phyloP scores from a whole-genome alignment of 352 stramenopile species.

The Phytophthora pini region DNA sequence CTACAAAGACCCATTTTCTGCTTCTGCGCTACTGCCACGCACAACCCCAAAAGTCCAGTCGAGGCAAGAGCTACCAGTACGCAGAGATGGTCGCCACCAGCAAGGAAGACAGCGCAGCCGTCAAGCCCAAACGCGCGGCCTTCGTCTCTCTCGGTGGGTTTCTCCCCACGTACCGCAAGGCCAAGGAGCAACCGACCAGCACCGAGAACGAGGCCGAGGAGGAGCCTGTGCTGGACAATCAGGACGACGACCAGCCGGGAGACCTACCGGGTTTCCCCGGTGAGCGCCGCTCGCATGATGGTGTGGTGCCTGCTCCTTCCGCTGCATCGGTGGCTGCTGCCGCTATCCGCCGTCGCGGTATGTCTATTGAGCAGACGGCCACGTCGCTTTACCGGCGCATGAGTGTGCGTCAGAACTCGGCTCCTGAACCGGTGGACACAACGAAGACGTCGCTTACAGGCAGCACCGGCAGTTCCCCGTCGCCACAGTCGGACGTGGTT shows the following conservation, averaged over 20 bases:
- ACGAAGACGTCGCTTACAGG: conserved; percentile 39
- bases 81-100: conserved; percentile 47
- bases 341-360: conserved; percentile 47
- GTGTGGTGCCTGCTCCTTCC: conserved; percentile 34
- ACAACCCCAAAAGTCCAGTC: conserved; percentile 40
- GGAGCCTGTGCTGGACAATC: conserved; percentile 38
- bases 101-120: conserved; percentile 40
- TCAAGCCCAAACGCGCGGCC: conserved; percentile 56
- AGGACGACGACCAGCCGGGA: conserved; percentile 49
- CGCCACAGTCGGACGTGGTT: conserved; percentile 42
- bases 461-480: conserved; percentile 24
- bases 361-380: conserved; percentile 63
- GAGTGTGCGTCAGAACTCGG: conserved; percentile 56
- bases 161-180: conserved; percentile 54
- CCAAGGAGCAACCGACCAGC: conserved; percentile 25
- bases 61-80: conserved; percentile 5
- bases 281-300: conserved; percentile 58
- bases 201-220: conserved; percentile 34
- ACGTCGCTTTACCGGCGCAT: conserved; percentile 61
- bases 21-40: conserved; percentile 3
- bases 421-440: conserved; percentile 28
- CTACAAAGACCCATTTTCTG: conserved; percentile 8
- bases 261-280: conserved; percentile 52
- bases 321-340: conserved; percentile 36
- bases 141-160: conserved; percentile 59